A percentile compares a stretch with the other conserved stretches of the same genome.
phyloP scores from a whole-genome alignment of 2,329 filamentous ascomycete species.

The Ustulina deusta region DNA sequence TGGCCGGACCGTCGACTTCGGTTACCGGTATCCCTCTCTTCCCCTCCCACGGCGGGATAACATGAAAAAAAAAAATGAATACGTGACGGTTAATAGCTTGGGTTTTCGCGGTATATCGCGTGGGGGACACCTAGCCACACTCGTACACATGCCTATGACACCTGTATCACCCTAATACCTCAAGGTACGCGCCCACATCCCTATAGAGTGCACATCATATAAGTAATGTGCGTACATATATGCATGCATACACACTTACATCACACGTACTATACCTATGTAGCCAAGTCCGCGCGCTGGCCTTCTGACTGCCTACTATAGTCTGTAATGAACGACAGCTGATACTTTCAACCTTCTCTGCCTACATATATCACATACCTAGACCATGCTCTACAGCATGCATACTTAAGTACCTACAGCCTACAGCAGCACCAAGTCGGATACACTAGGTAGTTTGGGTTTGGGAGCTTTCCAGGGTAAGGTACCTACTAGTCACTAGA shows the following conservation, averaged over 20 bases:
- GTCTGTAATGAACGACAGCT: conserved; percentile 14
- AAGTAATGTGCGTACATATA: conserved; percentile 19
- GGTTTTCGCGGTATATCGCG: conserved; percentile 1
- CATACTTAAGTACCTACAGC: not conserved
- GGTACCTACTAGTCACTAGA: not conserved
- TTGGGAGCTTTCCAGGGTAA: conserved; percentile 4
- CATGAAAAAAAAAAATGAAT: not conserved
- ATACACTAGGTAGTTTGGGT: not conserved
- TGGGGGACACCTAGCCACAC: not conserved
- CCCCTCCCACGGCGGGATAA: conserved; percentile 6
- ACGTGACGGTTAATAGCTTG: not conserved
- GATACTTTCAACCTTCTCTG: not conserved
- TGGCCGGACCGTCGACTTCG: conserved; percentile 20
- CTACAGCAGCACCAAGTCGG: no score
- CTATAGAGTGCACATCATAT: not conserved
- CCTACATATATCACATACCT: not conserved
- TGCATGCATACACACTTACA: conserved; percentile 31
- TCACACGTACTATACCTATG: conserved; percentile 26
- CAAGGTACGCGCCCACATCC: not conserved
- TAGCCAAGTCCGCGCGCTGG: conserved; percentile 22
- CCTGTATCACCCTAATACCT: not conserved
- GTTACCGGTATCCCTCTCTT: conserved; percentile 7
- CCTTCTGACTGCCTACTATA: conserved; percentile 22
- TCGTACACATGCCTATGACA: not conserved
- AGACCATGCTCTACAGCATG: not conserved